Evolutionary conservation across 139 green algal species (phyloP).

Genomic region (Chlamydomonas applanata): DNA sequence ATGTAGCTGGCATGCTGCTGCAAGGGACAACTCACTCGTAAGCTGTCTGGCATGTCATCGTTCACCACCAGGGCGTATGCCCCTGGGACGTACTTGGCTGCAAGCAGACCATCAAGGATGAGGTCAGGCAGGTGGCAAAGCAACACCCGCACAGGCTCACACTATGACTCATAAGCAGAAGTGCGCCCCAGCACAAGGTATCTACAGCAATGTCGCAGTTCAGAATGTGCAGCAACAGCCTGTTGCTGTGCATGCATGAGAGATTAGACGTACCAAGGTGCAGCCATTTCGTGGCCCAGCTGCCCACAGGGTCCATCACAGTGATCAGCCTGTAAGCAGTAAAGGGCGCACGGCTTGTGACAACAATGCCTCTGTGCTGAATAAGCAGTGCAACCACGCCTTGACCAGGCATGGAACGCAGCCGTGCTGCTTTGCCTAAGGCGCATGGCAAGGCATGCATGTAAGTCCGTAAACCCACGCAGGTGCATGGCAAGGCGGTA

Average conservation of each 20-base stretch:
- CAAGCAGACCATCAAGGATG: constrained; percentile 1
- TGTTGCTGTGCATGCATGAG: background rate
- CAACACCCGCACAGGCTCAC: no score
- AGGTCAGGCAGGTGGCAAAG: no score
- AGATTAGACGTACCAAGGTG: constrained; percentile 39
- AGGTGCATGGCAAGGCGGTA: no score
- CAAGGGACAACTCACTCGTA: constrained; percentile 11
- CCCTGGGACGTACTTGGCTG: constrained; percentile 36
- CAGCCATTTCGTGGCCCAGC: constrained; percentile 70
- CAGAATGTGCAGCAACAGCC: background rate
- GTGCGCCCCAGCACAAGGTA: background rate
- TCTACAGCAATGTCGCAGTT: background rate
- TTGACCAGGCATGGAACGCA: no score
- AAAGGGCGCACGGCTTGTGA: no score
- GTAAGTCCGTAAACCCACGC: no score
- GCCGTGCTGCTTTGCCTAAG: no score
- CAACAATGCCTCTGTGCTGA: no score
- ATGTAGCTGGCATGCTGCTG: no score
- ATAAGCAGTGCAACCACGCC: no score
- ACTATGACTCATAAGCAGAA: no score
- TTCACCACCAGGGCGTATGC: constrained; percentile 33
- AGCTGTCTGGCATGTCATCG: constrained; percentile 25
- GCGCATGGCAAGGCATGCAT: no score
- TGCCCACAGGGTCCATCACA: constrained; percentile 62
- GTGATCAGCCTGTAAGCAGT: constrained; percentile 50